phyloP scores from a whole-genome alignment of 768 basidiomycete genomes.

The Chalciporus chontae region DNA sequence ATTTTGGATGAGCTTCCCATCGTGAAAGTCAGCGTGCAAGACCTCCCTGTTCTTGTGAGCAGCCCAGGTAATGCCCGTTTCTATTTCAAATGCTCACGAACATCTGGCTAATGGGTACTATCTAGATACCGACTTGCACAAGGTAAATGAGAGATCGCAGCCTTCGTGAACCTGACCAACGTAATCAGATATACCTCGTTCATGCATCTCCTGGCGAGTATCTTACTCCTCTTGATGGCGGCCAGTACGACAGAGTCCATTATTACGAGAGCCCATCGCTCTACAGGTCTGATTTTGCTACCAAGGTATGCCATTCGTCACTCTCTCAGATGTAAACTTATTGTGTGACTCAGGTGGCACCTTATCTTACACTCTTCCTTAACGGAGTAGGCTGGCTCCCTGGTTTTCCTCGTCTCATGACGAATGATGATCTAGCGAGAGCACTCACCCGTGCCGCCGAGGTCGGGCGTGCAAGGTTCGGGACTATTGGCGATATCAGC shows the following conservation, averaged over 20 bases:
- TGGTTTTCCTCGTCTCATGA: conserved; percentile 76
- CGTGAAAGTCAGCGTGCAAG: conserved; percentile 48
- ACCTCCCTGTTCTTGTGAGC: conserved; percentile 54
- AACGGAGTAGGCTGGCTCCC: conserved; percentile 87
- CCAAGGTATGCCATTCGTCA: conserved; percentile 44
- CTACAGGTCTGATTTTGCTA: conserved; percentile 66
- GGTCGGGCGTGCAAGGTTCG: conserved; percentile 55
- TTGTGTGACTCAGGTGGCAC: conserved; percentile 58
- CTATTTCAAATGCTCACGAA: background rate
- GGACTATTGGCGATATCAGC: conserved; percentile 81
- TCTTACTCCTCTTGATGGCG: conserved; percentile 54
- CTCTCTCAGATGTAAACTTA: background rate
- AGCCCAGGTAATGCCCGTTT: conserved; percentile 42
- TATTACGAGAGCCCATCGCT: conserved; percentile 72
- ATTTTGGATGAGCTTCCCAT: conserved; percentile 72
- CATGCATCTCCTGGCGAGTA: conserved; percentile 72
- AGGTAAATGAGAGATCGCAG: conserved; percentile 35
- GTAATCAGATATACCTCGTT: conserved; percentile 65
- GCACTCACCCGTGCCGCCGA: conserved; percentile 48
- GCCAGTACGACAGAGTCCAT: conserved; percentile 54
- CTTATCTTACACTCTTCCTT: conserved; percentile 78
- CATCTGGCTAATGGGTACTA: background rate
- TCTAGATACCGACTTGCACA: conserved; percentile 53
- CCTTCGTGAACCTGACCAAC: background rate
- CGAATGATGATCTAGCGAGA: conserved; percentile 53